Conservation (phyloP, 176 grass and related monocot species). For the Triticum timopheevii region DNA sequence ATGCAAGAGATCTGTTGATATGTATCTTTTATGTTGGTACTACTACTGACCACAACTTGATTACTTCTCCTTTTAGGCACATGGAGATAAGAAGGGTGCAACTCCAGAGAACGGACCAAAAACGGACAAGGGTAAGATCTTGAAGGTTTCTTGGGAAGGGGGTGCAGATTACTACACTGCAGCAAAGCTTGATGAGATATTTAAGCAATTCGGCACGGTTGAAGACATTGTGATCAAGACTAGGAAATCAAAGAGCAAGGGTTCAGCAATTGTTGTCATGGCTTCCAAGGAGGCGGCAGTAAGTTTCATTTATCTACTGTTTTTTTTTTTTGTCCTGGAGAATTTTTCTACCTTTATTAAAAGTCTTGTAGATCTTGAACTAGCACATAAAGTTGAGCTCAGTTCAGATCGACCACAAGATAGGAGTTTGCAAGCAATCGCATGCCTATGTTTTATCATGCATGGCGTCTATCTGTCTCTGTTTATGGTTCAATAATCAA, state of each 20-base stretch:
- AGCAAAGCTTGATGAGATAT: conserved; percentile 61
- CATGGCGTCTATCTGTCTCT: background rate
- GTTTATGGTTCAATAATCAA: background rate
- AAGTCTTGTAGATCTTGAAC: background rate
- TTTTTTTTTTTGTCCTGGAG: background rate
- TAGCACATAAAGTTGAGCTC: background rate
- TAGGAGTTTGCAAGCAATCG: background rate
- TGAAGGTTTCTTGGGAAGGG: conserved; percentile 82
- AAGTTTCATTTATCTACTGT: conserved; percentile 34
- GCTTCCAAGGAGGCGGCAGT: conserved; percentile 75
- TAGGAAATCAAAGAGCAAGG: conserved; percentile 71
- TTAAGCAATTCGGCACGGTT: conserved; percentile 73
- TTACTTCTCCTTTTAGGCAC: conserved; percentile 27
- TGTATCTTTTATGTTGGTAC: background rate
- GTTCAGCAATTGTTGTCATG: conserved; percentile 84
- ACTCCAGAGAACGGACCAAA: conserved; percentile 20
- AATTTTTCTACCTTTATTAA: background rate
- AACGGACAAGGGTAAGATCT: conserved; percentile 46
- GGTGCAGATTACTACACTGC: conserved; percentile 59
- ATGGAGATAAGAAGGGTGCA: conserved; percentile 33
- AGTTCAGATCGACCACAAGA: background rate
- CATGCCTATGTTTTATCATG: background rate
- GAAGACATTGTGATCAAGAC: conserved; percentile 83
- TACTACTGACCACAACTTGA: background rate
- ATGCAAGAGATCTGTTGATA: background rate